Evolutionary conservation across 371 early-diverging fungal genomes (phyloP).

Genomic region (Rhizopus stolonifer): DNA sequence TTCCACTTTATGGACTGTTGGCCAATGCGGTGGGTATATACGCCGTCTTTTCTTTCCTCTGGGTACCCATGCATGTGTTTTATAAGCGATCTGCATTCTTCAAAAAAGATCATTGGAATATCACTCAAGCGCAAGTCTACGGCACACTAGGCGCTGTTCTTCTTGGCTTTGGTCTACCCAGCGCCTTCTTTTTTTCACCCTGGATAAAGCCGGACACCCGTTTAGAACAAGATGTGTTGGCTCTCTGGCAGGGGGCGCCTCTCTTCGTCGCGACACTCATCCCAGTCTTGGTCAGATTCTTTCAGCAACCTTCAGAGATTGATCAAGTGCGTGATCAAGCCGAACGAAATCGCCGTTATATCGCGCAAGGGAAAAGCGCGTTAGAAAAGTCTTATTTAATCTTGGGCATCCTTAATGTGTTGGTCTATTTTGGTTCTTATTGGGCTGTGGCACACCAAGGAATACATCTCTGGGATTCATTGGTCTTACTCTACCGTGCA

Average conservation of each 20-base stretch:
- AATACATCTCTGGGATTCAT: conserved; percentile 19
- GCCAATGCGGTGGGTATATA: conserved; percentile 16
- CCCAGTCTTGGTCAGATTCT: conserved; percentile 1
- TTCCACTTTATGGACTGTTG: conserved; percentile 16
- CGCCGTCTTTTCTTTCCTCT: conserved; percentile 10
- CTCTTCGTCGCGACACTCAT: conserved; percentile 14
- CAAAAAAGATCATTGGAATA: background rate
- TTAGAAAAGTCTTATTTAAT: conserved; percentile 18
- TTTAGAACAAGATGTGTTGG: conserved; percentile 16
- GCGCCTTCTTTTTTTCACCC: conserved; percentile 12
- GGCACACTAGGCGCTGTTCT: conserved; percentile 16
- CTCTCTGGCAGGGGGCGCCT: conserved; percentile 17
- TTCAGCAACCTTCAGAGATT: conserved; percentile 5
- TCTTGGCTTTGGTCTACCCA: conserved; percentile 20
- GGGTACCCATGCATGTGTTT: conserved; percentile 19
- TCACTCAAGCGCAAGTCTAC: conserved; percentile 11
- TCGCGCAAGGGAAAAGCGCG: conserved; percentile 21
- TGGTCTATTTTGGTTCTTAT: conserved; percentile 11
- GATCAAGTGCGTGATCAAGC: conserved; percentile 1
- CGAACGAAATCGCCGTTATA: conserved; percentile 1
- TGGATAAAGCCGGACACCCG: conserved; percentile 5
- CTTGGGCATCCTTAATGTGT: conserved; percentile 22
- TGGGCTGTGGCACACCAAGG: conserved; percentile 4
- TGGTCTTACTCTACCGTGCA: conserved; percentile 17
- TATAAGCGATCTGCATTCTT: background rate